Conservation (phyloP, 768 basidiomycete genomes). For the Leccinum uliginosum region DNA sequence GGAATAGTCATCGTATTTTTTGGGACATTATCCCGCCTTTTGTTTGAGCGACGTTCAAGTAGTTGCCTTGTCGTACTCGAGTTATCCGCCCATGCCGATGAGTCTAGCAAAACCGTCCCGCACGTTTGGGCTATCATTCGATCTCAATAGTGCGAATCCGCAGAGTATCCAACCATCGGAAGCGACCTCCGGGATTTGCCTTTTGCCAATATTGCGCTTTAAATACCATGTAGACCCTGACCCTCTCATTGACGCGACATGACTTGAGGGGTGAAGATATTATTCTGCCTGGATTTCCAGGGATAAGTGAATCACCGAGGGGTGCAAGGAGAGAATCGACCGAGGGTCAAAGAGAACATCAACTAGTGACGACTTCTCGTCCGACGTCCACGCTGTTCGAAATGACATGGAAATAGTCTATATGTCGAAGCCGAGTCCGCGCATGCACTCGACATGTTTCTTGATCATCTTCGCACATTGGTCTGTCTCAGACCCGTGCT, state of each 20-base stretch:
- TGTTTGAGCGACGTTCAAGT: too few species aligned
- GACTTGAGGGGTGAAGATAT: not conserved
- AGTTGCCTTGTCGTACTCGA: too few species aligned
- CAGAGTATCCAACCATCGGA: too few species aligned
- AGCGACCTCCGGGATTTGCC: too few species aligned
- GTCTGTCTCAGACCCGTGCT: slow-evolving; percentile 58
- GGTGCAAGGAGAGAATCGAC: not conserved
- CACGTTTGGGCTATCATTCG: too few species aligned
- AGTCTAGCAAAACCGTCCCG: too few species aligned
- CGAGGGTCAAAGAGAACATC: not conserved
- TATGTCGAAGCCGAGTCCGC: slow-evolving; percentile 81
- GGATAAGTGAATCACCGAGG: not conserved
- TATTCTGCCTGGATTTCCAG: not conserved
- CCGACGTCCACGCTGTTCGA: not conserved
- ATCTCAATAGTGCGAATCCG: too few species aligned
- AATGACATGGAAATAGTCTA: slow-evolving; percentile 24
- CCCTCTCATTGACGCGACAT: not conserved
- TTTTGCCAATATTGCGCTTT: too few species aligned
- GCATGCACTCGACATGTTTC: slow-evolving; percentile 89
- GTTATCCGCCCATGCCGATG: too few species aligned
- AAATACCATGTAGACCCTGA: not conserved
- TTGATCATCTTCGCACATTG: slow-evolving; percentile 79
- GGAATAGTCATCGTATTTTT: too few species aligned
- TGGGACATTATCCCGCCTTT: too few species aligned
- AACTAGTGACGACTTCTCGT: not conserved